phyloP scores from a whole-genome alignment of 345 rosid species.

The Camelina neglecta region DNA sequence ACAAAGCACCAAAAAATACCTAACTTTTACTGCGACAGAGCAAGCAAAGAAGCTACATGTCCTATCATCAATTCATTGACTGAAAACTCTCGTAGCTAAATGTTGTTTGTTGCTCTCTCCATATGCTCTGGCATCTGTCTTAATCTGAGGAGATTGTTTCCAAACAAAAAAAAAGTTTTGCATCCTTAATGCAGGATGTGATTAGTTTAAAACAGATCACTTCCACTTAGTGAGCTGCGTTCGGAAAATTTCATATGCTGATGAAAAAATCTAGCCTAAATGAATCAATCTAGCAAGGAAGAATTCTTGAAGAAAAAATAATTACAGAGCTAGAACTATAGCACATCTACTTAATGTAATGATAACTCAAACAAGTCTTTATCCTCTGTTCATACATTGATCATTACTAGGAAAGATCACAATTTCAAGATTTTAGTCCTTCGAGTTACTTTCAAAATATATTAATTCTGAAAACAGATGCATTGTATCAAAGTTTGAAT shows the following conservation, averaged over 20 bases:
- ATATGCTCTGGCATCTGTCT: conserved; percentile 31
- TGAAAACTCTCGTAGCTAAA: conserved; percentile 28
- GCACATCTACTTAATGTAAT: background rate
- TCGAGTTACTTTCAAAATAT: conserved; percentile 2
- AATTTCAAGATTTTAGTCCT: background rate
- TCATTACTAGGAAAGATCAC: background rate
- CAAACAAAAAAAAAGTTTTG: background rate
- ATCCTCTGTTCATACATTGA: background rate
- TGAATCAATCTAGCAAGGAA: background rate
- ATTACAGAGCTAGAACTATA: background rate
- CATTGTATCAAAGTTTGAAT: background rate
- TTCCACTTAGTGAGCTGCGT: conserved; percentile 21
- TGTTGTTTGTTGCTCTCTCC: conserved; percentile 11
- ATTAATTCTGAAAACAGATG: background rate
- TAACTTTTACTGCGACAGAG: conserved; percentile 23
- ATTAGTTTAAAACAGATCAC: background rate
- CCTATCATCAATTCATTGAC: background rate
- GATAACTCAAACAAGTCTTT: background rate
- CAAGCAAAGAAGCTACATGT: conserved; percentile 14
- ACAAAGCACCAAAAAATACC: conserved; percentile 19
- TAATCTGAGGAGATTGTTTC: background rate
- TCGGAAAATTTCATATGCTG: background rate
- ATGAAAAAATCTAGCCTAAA: conserved; percentile 10
- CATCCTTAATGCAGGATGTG: background rate
- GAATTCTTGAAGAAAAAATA: background rate